Conservation (phyloP, 2,329 filamentous ascomycete species). For the Aspergillus phoenicis region DNA sequence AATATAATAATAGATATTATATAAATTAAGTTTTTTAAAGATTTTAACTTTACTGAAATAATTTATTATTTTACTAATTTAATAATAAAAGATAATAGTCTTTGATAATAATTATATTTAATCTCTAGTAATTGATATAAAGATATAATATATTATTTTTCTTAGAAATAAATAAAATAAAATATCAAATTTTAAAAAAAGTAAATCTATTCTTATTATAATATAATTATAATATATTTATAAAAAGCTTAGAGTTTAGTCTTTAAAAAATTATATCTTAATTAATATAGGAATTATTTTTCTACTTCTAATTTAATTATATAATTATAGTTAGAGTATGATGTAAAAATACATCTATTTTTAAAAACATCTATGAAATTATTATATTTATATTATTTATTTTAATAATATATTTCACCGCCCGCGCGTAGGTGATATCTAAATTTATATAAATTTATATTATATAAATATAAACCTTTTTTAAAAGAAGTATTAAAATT, state of each 20-base stretch:
- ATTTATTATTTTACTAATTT: conserved; percentile 9
- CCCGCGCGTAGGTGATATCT: no score
- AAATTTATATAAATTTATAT: no score
- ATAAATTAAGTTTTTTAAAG: neutral
- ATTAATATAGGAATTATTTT: neutral
- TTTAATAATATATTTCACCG: no score
- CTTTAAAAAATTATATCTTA: neutral
- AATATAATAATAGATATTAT: neutral
- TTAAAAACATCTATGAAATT: neutral
- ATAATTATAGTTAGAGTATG: no score
- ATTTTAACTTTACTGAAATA: neutral
- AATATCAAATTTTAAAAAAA: neutral
- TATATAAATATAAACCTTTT: no score
- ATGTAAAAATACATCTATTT: neutral
- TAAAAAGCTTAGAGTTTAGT: neutral
- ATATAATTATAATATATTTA: neutral
- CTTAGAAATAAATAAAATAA: neutral
- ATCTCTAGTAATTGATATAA: neutral
- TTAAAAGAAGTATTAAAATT: no score
- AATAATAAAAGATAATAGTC: conserved; percentile 7
- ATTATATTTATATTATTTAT: neutral
- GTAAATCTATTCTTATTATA: neutral
- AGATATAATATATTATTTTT: neutral
- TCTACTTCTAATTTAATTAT: no score
- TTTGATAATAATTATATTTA: conserved; percentile 8